A percentile compares a stretch with the other conserved stretches of the same genome.
Evolutionary conservation across 2,329 filamentous ascomycete species (phyloP).

Genomic region (Neofusicoccum kwambonambiense): DNA sequence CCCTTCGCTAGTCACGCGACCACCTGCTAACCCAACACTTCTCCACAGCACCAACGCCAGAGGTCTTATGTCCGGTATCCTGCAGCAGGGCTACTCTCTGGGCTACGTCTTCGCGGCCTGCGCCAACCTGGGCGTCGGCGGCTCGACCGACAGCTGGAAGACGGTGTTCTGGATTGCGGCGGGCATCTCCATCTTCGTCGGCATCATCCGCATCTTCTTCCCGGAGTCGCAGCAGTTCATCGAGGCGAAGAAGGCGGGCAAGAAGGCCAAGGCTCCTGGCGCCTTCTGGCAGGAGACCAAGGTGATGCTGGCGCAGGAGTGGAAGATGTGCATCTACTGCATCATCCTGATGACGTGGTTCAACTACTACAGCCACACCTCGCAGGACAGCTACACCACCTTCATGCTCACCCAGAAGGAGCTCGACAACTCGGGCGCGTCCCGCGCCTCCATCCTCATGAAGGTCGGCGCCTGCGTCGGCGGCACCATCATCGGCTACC

Average conservation of each 20-base stretch:
- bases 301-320: conserved; percentile 66
- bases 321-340: conserved; percentile 76
- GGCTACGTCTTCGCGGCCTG: conserved; percentile 78
- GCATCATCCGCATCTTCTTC: conserved; percentile 65
- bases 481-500: conserved; percentile 70
- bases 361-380: conserved; percentile 69
- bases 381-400: conserved; percentile 78
- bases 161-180: conserved; percentile 72
- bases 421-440: conserved; percentile 62
- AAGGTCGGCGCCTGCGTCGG: conserved; percentile 75
- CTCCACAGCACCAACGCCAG: conserved; percentile 55
- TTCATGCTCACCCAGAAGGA: conserved; percentile 75
- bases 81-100: conserved; percentile 79
- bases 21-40: conserved; percentile 21
- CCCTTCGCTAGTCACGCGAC: not conserved
- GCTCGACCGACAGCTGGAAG: conserved; percentile 65
- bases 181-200: conserved; percentile 66
- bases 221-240: conserved; percentile 75
- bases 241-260: conserved; percentile 63
- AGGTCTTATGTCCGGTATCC: conserved; percentile 77
- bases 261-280: conserved; percentile 44
- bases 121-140: conserved; percentile 71
- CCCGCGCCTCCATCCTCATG: conserved; percentile 77
- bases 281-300: conserved; percentile 70
- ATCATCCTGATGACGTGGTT: conserved; percentile 73